A percentile compares a stretch with the other conserved stretches of the same genome.
phyloP scores from a whole-genome alignment of 768 basidiomycete genomes.

The Thelephora aurantiotincta region DNA sequence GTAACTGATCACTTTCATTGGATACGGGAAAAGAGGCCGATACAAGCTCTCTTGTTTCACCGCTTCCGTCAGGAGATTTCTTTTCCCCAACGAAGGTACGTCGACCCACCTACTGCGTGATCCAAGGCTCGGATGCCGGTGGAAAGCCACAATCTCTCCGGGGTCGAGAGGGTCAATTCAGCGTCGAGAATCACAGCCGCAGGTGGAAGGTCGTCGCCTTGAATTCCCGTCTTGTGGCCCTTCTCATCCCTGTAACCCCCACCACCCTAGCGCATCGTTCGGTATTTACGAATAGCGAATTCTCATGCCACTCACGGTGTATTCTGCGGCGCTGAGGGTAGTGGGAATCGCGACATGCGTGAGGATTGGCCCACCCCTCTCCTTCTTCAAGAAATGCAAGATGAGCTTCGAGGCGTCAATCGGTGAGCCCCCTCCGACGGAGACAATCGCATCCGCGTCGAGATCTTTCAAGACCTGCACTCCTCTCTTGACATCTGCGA shows the following conservation, averaged over 20 bases:
- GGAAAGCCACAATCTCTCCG: constrained; percentile 67
- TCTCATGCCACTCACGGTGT: constrained; percentile 28
- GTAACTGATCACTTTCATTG: constrained; percentile 50
- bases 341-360: constrained; percentile 73
- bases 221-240: constrained; percentile 41
- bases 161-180: constrained; percentile 57
- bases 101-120: constrained; percentile 51
- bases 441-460: constrained; percentile 53
- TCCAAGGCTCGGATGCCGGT: constrained; percentile 70
- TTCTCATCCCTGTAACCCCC: constrained; percentile 63
- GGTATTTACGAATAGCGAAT: neutral
- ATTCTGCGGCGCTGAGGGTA: constrained; percentile 69
- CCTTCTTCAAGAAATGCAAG: constrained; percentile 44
- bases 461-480: constrained; percentile 38
- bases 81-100: neutral
- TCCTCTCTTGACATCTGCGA: constrained; percentile 48
- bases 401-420: constrained; percentile 70
- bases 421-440: constrained; percentile 72
- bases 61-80: neutral
- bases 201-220: constrained; percentile 44
- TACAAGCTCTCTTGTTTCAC: constrained; percentile 44
- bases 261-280: constrained; percentile 26
- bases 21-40: constrained; percentile 36
- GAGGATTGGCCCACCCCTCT: constrained; percentile 34
- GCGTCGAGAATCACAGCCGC: constrained; percentile 69